These are phyloP conservation scores for Oleoguttula mirabilis DNA, from an alignment of 495 filamentous ascomycete genomes.

Conservation along the genomic window DNA sequence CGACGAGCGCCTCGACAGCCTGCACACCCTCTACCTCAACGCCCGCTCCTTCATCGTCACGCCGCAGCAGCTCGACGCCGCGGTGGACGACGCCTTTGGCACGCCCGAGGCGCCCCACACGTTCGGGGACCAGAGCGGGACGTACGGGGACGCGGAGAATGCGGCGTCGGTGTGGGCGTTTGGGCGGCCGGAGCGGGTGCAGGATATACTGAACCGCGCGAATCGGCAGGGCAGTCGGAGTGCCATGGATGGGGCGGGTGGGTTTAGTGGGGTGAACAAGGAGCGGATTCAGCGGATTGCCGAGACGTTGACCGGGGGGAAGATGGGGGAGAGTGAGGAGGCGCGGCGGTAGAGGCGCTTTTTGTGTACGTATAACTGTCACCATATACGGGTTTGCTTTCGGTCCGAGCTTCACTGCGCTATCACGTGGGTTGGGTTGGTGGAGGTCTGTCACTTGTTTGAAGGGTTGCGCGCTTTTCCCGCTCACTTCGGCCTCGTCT, in stretches of 20 bases:
- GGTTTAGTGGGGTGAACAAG: constrained; percentile 34
- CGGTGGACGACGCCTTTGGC: constrained; percentile 50
- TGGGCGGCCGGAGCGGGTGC: constrained; percentile 41
- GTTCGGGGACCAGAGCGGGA: constrained; percentile 13
- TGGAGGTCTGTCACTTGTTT: too few species aligned
- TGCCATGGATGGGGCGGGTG: constrained; percentile 23
- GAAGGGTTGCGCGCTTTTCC: too few species aligned
- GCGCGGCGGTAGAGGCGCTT: not conserved
- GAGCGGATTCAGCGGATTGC: constrained; percentile 51
- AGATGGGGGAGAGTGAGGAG: constrained; percentile 36
- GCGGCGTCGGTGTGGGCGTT: constrained; percentile 45
- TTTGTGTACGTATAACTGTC: too few species aligned
- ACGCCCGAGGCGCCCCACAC: constrained; percentile 36
- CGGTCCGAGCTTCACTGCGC: too few species aligned
- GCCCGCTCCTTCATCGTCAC: constrained; percentile 54
- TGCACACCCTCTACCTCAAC: constrained; percentile 55
- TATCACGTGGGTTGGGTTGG: too few species aligned
- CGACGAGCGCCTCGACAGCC: constrained; percentile 32
- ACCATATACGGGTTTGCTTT: too few species aligned
- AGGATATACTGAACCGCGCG: constrained; percentile 32
- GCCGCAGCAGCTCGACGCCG: constrained; percentile 46
- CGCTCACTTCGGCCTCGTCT: too few species aligned
- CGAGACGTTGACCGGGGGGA: constrained; percentile 59
- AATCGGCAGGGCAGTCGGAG: constrained; percentile 20
- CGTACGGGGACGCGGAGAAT: constrained; percentile 24